Evolutionary conservation across 1,284 basidiomycete species (phyloP).

Genomic region (Trametes sp.): DNA sequence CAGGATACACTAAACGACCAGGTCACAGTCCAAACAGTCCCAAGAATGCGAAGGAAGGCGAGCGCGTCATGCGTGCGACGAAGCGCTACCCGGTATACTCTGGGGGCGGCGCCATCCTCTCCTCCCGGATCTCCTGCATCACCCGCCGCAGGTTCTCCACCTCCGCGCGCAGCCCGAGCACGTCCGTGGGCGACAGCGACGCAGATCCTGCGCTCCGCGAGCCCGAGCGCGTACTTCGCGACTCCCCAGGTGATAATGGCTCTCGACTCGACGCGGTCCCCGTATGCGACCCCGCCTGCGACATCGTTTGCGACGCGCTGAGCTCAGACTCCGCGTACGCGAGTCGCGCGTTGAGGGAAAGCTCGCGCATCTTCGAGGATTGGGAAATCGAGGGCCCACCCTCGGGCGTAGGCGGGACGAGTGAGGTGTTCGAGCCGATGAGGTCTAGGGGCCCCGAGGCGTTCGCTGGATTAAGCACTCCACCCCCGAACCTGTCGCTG

Average conservation of each 20-base stretch:
- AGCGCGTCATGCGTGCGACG: neutral
- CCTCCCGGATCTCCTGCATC: slow-evolving; percentile 38
- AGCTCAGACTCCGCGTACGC: slow-evolving; percentile 22
- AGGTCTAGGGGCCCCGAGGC: slow-evolving; percentile 1
- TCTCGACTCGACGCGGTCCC: slow-evolving; percentile 31
- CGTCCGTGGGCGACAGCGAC: slow-evolving; percentile 35
- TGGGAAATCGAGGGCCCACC: neutral
- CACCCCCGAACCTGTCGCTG: neutral
- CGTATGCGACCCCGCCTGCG: slow-evolving; percentile 7
- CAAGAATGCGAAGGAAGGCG: neutral
- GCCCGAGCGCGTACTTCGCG: slow-evolving; percentile 9
- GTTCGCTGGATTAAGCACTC: neutral
- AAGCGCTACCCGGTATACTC: slow-evolving; percentile 23
- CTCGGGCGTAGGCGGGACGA: neutral
- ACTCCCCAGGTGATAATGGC: slow-evolving; percentile 25
- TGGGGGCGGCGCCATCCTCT: slow-evolving; percentile 36
- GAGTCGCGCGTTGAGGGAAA: slow-evolving; percentile 16
- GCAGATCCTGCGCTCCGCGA: slow-evolving; percentile 1
- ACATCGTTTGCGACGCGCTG: slow-evolving; percentile 7
- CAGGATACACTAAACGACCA: neutral
- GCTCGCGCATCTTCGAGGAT: slow-evolving; percentile 32
- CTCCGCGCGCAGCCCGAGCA: slow-evolving; percentile 36
- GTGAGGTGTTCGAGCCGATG: neutral
- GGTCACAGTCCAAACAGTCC: no score
- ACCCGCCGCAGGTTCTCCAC: slow-evolving; percentile 40